Evolutionary conservation across 2,329 filamentous ascomycete genomes (phyloP).

Genomic region (Pleoardoris graminearum): DNA sequence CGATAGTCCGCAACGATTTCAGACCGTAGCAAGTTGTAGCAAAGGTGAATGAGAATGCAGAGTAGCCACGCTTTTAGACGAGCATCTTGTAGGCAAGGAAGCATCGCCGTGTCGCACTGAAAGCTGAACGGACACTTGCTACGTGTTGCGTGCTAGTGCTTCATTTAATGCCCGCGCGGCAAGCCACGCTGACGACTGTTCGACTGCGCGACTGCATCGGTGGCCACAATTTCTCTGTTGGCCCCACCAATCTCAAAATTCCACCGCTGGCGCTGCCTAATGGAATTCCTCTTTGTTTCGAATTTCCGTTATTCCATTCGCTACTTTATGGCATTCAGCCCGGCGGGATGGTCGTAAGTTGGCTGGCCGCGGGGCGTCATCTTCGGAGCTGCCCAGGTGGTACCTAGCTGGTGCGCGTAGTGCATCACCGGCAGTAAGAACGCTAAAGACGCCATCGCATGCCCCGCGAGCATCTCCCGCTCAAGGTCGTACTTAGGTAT

Average conservation of each 20-base stretch:
- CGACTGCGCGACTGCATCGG: too few species aligned
- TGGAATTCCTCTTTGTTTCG: background rate
- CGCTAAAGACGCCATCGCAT: conserved; percentile 1
- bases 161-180: background rate
- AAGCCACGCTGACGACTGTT: conserved; percentile 5
- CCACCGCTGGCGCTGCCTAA: too few species aligned
- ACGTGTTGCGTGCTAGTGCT: conserved; percentile 3
- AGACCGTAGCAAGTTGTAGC: background rate
- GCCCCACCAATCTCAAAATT: background rate
- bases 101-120: background rate
- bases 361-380: too few species aligned
- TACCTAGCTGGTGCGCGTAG: background rate
- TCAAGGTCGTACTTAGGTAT: background rate
- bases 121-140: background rate
- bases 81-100: background rate
- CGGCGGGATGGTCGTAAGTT: too few species aligned
- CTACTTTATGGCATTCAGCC: too few species aligned
- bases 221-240: too few species aligned
- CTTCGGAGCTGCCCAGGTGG: too few species aligned
- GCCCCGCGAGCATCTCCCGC: conserved; percentile 1
- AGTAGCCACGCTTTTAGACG: background rate
- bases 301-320: background rate
- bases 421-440: background rate
- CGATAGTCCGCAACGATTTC: background rate
- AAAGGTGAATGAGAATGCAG: background rate